Base-by-base conservation (phyloP, 345 rosid species). In the Psidium guajava region DNA sequence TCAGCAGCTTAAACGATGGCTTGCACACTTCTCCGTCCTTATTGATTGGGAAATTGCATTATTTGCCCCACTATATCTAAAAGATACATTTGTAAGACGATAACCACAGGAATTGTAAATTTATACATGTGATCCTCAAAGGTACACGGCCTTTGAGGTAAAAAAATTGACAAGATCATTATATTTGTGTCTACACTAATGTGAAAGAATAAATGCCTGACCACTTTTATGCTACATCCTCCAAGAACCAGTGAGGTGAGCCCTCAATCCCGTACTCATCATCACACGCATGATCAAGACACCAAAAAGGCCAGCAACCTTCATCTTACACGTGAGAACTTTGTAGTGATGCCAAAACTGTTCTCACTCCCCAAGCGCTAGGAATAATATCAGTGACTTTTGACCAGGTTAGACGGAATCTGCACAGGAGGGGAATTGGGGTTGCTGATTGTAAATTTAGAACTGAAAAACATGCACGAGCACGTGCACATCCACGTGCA, bases 351-450 rank as follows among this genome's bases (percentile, higher is more conserved):
- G 80, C 47, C 47, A 69, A 69, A 69, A 9, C 80, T 36, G 22
- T 69, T 36, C 47, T 69, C 20, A 32, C 80, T 69, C 47, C 47
- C 80, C 80, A 36, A 69, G 47, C 4, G 13, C 57, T 49, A 54
- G 36, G 27, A 55, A 85, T 40, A n/a, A 24, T 61, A 55, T 85
- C 61, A 77, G 22, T 54, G 40, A 47, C 55, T 50, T 83, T 40
- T 86, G 75, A 86, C 51, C 54, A 75, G 83, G 77, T 83, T 86
- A 36, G 83, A 49, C 7, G 85, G 83, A 57, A 86, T 85, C 88
- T 86, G 85, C 53, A 59, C 13, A 56, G 44, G 59, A 27, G 27
- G 49, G 42, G 36, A 42, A 61, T 49, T 22, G 40, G 40, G 47
- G 57, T 32, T 28, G 28, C 54, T 55, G 42, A 80, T n/a, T 40